phyloP scores from a whole-genome alignment of 345 rosid species.

The Leavenworthia alabamica region DNA sequence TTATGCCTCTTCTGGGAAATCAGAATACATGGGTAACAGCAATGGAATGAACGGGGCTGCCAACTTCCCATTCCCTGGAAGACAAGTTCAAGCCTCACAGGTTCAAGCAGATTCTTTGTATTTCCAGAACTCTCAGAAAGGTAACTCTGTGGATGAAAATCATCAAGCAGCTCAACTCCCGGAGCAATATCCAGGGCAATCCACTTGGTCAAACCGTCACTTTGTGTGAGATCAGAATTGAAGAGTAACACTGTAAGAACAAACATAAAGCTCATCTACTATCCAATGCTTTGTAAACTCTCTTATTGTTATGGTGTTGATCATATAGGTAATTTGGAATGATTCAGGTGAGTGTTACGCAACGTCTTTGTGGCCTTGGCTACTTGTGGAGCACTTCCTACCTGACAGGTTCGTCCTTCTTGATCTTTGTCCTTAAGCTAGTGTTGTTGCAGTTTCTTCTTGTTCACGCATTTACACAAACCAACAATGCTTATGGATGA shows the following conservation, averaged over 20 bases:
- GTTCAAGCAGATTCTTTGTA: constrained; percentile 43
- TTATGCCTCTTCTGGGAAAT: constrained; percentile 38
- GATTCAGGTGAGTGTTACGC: constrained; percentile 53
- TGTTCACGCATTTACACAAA: constrained; percentile 2
- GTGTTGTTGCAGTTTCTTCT: neutral
- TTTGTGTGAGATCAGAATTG: constrained; percentile 69
- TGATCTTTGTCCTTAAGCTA: neutral
- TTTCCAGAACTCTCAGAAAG: constrained; percentile 43
- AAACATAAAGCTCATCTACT: constrained; percentile 8
- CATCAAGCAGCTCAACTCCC: constrained; percentile 53
- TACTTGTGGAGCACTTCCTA: constrained; percentile 56
- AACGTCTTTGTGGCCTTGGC: constrained; percentile 53
- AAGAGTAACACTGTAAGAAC: constrained; percentile 29
- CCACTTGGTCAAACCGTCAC: constrained; percentile 64
- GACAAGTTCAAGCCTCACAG: constrained; percentile 50
- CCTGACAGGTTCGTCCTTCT: constrained; percentile 49
- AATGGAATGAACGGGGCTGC: constrained; percentile 48
- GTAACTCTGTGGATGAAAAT: constrained; percentile 42
- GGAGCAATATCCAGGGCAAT: constrained; percentile 78
- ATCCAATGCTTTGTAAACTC: neutral
- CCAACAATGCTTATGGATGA: constrained; percentile 13
- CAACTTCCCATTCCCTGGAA: constrained; percentile 86
- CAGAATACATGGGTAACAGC: constrained; percentile 41
- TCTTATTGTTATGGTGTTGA: constrained; percentile 15
- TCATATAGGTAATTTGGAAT: constrained; percentile 45